These are phyloP conservation scores for Xylaria sp. DNA, from an alignment of 2,329 filamentous ascomycete genomes.

Conservation along the genomic window DNA sequence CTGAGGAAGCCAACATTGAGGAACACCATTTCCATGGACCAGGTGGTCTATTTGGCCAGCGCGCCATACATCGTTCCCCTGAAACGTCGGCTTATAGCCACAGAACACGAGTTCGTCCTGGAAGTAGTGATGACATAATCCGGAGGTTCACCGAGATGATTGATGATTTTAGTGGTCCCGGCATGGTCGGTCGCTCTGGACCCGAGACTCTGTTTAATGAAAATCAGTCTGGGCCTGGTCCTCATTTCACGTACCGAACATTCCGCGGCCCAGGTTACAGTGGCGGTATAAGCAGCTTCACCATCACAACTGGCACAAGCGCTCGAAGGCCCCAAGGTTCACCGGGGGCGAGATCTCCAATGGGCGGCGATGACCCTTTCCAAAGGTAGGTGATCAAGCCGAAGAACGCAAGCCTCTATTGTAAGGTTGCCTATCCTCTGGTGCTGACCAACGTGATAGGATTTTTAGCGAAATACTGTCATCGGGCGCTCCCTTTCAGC, in stretches of 20 bases:
- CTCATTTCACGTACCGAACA: slow-evolving; percentile 40
- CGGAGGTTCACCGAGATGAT: slow-evolving; percentile 48
- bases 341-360: slow-evolving; percentile 24
- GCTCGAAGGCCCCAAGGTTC: slow-evolving; percentile 30
- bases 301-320: slow-evolving; percentile 51
- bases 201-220: slow-evolving; percentile 35
- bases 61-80: slow-evolving; percentile 41
- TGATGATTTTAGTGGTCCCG: slow-evolving; percentile 32
- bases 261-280: slow-evolving; percentile 45
- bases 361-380: slow-evolving; percentile 48
- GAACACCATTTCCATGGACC: slow-evolving; percentile 51
- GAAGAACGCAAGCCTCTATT: neutral
- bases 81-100: slow-evolving; percentile 25
- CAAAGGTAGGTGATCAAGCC: slow-evolving; percentile 50
- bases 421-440: neutral
- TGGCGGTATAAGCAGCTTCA: slow-evolving; percentile 54
- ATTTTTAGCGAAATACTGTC: slow-evolving; percentile 55
- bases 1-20: slow-evolving; percentile 64
- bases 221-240: slow-evolving; percentile 23
- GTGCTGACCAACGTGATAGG: slow-evolving; percentile 48
- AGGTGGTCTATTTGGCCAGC: slow-evolving; percentile 49
- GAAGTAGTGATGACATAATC: slow-evolving; percentile 41
- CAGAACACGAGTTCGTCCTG: slow-evolving; percentile 29
- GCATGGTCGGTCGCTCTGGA: slow-evolving; percentile 33
- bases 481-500: slow-evolving; percentile 40